phyloP scores from a whole-genome alignment of 208 protist species.

The Crithidia expoeki region DNA sequence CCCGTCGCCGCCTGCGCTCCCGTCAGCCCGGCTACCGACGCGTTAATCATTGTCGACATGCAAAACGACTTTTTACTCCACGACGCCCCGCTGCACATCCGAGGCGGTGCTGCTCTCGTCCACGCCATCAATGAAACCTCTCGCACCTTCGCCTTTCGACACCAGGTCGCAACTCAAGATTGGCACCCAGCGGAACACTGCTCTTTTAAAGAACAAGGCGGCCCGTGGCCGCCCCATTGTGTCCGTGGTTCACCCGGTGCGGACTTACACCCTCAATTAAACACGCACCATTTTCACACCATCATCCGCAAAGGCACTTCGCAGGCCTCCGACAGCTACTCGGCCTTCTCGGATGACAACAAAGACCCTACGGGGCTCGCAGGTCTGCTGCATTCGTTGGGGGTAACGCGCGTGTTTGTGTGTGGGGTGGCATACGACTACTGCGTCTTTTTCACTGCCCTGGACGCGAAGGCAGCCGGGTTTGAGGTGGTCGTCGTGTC shows the following conservation, averaged over 20 bases:
- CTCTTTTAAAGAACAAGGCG: slow-evolving; percentile 59
- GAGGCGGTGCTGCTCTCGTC: slow-evolving; percentile 35
- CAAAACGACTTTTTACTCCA: slow-evolving; percentile 72
- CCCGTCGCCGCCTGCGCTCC: background rate
- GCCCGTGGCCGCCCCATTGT: slow-evolving; percentile 67
- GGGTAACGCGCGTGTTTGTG: slow-evolving; percentile 65
- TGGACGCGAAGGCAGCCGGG: slow-evolving; percentile 41
- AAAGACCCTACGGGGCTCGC: slow-evolving; percentile 44
- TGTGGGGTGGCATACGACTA: slow-evolving; percentile 72
- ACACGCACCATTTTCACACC: slow-evolving; percentile 21
- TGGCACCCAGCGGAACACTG: slow-evolving; percentile 70
- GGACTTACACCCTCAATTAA: slow-evolving; percentile 39
- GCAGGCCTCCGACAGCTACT: slow-evolving; percentile 57
- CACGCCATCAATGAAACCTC: slow-evolving; percentile 51
- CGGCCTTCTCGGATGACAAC: slow-evolving; percentile 56
- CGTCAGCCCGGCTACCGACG: slow-evolving; percentile 35
- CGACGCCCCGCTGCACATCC: slow-evolving; percentile 49
- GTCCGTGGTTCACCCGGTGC: slow-evolving; percentile 49
- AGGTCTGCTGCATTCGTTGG: slow-evolving; percentile 39
- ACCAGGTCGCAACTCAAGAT: slow-evolving; percentile 58
- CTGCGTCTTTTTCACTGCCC: slow-evolving; percentile 69
- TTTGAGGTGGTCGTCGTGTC: slow-evolving; percentile 66
- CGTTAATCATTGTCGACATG: slow-evolving; percentile 68
- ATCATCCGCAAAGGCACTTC: slow-evolving; percentile 47
- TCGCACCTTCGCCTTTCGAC: slow-evolving; percentile 27